Conservation (phyloP, 495 filamentous ascomycete genomes). For the Pseudevernia furfuracea region DNA sequence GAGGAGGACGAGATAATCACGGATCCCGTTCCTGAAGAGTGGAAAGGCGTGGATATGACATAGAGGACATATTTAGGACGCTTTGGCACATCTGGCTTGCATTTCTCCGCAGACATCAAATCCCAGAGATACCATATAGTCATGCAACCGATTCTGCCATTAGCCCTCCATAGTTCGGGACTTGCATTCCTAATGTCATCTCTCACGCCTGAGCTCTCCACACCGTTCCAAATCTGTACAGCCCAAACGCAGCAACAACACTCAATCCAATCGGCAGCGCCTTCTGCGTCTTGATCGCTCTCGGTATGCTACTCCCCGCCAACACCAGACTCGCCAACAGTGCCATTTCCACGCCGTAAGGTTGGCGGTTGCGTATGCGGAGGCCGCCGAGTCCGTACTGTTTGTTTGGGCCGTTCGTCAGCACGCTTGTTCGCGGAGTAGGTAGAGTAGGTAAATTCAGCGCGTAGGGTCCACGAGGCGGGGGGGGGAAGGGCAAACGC, state of each 20-base stretch:
- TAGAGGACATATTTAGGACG: constrained; percentile 1
- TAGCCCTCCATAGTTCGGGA: not conserved
- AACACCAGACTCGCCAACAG: constrained; percentile 75
- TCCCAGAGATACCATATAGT: not conserved
- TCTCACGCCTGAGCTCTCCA: constrained; percentile 22
- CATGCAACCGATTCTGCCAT: not conserved
- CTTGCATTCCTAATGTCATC: not conserved
- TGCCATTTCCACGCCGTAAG: constrained; percentile 67
- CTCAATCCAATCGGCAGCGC: constrained; percentile 68
- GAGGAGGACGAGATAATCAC: constrained; percentile 52
- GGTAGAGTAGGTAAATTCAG: too few species aligned
- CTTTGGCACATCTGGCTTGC: constrained; percentile 5
- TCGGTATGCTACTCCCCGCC: constrained; percentile 72
- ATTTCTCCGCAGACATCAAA: not conserved
- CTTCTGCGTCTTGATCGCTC: constrained; percentile 73
- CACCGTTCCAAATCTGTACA: constrained; percentile 60
- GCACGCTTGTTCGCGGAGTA: too few species aligned
- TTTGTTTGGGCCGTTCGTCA: not conserved
- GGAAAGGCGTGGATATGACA: constrained; percentile 3
- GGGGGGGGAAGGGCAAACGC: constrained; percentile 2
- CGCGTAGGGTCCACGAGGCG: too few species aligned
- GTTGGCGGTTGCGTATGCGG: constrained; percentile 55
- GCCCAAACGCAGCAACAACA: constrained; percentile 54
- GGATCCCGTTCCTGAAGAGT: constrained; percentile 38
- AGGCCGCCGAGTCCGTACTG: constrained; percentile 63